Evolutionary conservation across 805 yeast genomes (phyloP), one percentile per base, ranked within the genome.

Genomic region (Wickerhamomyces canadensis): DNA sequence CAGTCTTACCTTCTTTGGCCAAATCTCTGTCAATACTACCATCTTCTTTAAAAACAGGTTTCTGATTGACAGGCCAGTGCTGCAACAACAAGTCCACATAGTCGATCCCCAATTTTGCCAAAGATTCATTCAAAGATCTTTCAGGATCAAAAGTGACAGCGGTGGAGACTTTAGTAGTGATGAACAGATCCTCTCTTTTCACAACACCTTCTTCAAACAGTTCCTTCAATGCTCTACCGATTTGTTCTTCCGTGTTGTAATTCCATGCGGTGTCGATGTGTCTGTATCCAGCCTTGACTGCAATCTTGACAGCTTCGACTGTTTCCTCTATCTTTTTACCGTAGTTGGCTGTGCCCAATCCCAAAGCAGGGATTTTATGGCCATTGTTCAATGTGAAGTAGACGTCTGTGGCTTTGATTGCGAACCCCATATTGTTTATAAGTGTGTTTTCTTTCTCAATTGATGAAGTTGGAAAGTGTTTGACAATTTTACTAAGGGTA

Each of bases 231-330:
- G 72, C 74, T 35, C 58, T 51, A 5, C 84, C 82, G 22, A 54
- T 40, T 23, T 72, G 78, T 14, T 58, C 65, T 57, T 85, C 95
- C 54, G 80, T 80, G 3, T 73, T 73, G 56, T 84, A 84, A 42
- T 70, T 67, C 55, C 75, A 74, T 3, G 93, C 93, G 9, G 88
- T 76, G 57, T 84, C 94, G 47, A 84, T 78, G 54, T 79, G 86
- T 43, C 80, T 70, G 57, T 80, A 79, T 10, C 89, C 89, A 8
- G 67, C 64, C 45, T 66, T 67, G 12, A 50, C 33, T 4, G 44
- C 47, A 18, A 36, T 38, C 28, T 41, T 42, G 16, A 80, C 80
- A 19, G 80, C 76, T 17, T 61, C 60, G 36, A 68, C 67, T 17
- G 71, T 73, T 23, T 65, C 68, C 24, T 64, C 63, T n/a, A 60